Evolutionary conservation across 2,329 filamentous ascomycete genomes (phyloP).

Genomic region (Chaetomium sp.): DNA sequence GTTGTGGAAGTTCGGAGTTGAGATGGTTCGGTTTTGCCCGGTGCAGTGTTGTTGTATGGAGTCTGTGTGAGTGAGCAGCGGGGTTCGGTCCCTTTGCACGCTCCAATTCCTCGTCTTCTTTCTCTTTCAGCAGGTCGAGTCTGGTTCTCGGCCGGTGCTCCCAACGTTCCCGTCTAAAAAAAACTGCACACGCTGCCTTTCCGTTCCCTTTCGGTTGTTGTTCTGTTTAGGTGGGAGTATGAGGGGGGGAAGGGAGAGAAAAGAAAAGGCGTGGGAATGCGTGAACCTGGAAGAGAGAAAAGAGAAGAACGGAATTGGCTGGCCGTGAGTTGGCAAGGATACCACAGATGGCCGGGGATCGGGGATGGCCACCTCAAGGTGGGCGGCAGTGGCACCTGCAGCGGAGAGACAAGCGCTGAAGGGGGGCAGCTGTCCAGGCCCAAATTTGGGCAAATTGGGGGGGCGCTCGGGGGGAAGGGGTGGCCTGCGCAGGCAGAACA

Average conservation of each 20-base stretch:
- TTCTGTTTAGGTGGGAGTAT: background rate
- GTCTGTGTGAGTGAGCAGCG: constrained; percentile 9
- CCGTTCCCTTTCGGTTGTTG: constrained; percentile 1
- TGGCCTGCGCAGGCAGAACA: constrained; percentile 10
- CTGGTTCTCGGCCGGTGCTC: constrained; percentile 6
- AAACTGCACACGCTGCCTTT: background rate
- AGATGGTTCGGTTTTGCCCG: no score
- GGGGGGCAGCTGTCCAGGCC: constrained; percentile 4
- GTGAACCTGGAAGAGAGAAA: background rate
- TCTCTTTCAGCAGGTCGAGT: constrained; percentile 11
- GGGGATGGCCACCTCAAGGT: constrained; percentile 4
- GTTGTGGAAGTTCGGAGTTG: background rate
- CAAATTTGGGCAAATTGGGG: constrained; percentile 5
- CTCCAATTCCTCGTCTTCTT: background rate
- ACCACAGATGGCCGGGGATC: constrained; percentile 11
- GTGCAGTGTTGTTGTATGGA: background rate
- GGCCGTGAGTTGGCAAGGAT: background rate
- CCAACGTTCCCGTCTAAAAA: constrained; percentile 4
- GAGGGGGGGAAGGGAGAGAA: background rate
- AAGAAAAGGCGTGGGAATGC: background rate
- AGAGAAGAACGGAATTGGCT: constrained; percentile 7
- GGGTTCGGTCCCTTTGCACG: constrained; percentile 15
- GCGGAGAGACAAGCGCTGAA: constrained; percentile 12
- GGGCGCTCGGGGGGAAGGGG: background rate
- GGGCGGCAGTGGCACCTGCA: background rate